phyloP scores from a whole-genome alignment of 78 protist genomes.

The Tieghemostelium lacteum region DNA sequence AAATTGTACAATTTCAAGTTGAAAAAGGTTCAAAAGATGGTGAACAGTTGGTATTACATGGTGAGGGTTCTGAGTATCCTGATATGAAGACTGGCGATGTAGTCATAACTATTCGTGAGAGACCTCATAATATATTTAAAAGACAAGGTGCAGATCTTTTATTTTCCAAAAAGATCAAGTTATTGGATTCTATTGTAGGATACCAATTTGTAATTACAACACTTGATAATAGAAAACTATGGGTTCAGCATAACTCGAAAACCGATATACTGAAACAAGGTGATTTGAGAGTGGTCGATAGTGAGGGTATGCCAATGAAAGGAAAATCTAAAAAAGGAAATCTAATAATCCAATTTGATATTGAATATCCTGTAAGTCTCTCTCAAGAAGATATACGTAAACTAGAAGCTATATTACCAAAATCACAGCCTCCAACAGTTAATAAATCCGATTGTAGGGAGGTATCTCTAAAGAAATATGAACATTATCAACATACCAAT shows the following conservation, averaged over 20 bases:
- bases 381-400: slow-evolving; percentile 39
- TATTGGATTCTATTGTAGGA: slow-evolving; percentile 61
- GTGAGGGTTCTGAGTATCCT: slow-evolving; percentile 73
- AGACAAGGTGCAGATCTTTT: slow-evolving; percentile 69
- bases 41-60: slow-evolving; percentile 27
- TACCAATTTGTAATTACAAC: not conserved
- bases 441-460: slow-evolving; percentile 46
- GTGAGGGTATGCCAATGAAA: slow-evolving; percentile 81
- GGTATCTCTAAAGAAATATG: slow-evolving; percentile 5
- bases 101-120: slow-evolving; percentile 55
- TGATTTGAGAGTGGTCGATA: slow-evolving; percentile 32
- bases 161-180: slow-evolving; percentile 12
- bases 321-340: slow-evolving; percentile 46
- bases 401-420: slow-evolving; percentile 31
- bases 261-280: slow-evolving; percentile 36
- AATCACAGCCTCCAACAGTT: slow-evolving; percentile 9
- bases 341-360: slow-evolving; percentile 55
- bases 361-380: slow-evolving; percentile 48
- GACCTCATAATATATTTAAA: slow-evolving; percentile 61
- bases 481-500: not conserved
- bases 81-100: slow-evolving; percentile 73
- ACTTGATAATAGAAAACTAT: slow-evolving; percentile 30
- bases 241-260: slow-evolving; percentile 20
- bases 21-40: slow-evolving; percentile 83
- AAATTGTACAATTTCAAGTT: slow-evolving; percentile 79